Conservation (phyloP, 2,329 filamentous ascomycete genomes). For the Ophiostoma pallidulum region DNA sequence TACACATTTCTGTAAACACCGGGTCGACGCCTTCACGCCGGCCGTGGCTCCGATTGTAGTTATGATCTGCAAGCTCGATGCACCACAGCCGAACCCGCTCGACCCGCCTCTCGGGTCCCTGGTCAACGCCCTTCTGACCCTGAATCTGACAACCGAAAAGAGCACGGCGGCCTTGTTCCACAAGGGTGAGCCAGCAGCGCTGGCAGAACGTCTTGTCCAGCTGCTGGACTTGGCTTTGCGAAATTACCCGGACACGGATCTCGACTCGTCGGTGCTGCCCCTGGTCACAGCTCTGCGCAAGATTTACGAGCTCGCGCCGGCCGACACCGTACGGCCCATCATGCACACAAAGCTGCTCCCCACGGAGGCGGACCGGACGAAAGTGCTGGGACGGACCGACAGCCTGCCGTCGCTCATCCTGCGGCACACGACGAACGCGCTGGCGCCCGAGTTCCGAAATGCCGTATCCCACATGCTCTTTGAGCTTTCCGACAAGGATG, state of each 20-base stretch:
- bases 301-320: constrained; percentile 59
- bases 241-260: constrained; percentile 54
- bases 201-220: constrained; percentile 56
- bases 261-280: constrained; percentile 63
- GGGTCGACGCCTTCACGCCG: constrained; percentile 51
- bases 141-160: constrained; percentile 55
- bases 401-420: constrained; percentile 70
- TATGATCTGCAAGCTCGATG: constrained; percentile 52
- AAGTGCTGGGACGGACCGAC: constrained; percentile 65
- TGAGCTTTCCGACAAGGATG: constrained; percentile 73
- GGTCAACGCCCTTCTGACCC: constrained; percentile 72
- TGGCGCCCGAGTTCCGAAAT: constrained; percentile 61
- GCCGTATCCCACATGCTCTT: constrained; percentile 74
- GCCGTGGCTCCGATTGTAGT: constrained; percentile 61
- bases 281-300: constrained; percentile 64
- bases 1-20: constrained; percentile 60
- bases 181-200: constrained; percentile 44
- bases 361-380: constrained; percentile 62
- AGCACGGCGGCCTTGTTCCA: constrained; percentile 56
- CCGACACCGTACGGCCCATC: constrained; percentile 44
- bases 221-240: constrained; percentile 60
- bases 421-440: constrained; percentile 63
- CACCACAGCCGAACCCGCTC: constrained; percentile 55
- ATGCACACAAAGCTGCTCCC: constrained; percentile 66
- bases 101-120: constrained; percentile 62